These are phyloP conservation scores for Basidiobolus meristosporus DNA, from an alignment of 371 early-diverging fungal species.

Conservation along the genomic window DNA sequence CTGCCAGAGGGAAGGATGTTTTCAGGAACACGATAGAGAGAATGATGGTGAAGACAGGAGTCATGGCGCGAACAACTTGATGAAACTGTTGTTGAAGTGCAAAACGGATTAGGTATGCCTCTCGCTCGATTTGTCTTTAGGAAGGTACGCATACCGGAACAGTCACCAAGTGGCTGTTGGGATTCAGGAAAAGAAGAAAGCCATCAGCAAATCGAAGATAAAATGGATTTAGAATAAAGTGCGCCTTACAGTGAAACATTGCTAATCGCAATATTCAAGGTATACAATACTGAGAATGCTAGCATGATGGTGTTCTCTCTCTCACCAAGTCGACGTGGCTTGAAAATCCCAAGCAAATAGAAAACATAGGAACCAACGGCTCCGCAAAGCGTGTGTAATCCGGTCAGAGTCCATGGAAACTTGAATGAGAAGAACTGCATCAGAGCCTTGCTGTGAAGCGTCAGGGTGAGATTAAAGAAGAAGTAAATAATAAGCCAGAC, in stretches of 20 bases:
- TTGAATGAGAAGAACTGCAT: constrained; percentile 49
- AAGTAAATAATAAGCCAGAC: constrained; percentile 55
- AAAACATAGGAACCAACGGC: constrained; percentile 36
- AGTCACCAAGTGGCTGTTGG: neutral
- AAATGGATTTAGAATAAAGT: no score
- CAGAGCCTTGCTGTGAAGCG: constrained; percentile 72
- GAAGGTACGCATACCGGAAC: constrained; percentile 8
- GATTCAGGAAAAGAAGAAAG: neutral
- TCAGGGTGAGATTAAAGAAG: constrained; percentile 54
- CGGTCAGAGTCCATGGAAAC: constrained; percentile 78
- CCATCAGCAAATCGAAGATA: no score
- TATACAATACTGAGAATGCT: constrained; percentile 72
- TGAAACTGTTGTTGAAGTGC: constrained; percentile 24
- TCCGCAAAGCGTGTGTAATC: constrained; percentile 60
- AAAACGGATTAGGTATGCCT: no score
- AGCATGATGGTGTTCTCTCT: constrained; percentile 47
- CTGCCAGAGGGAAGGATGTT: constrained; percentile 26
- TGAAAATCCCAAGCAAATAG: constrained; percentile 24
- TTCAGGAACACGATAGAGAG: constrained; percentile 32
- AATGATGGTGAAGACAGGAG: constrained; percentile 55
- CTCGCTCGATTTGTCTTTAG: no score
- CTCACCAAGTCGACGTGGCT: constrained; percentile 26
- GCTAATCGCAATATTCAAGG: constrained; percentile 72
- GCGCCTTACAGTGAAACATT: constrained; percentile 71
- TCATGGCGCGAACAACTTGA: constrained; percentile 69